Base-by-base conservation (phyloP, 805 yeast species). In the Candida verbasci region DNA sequence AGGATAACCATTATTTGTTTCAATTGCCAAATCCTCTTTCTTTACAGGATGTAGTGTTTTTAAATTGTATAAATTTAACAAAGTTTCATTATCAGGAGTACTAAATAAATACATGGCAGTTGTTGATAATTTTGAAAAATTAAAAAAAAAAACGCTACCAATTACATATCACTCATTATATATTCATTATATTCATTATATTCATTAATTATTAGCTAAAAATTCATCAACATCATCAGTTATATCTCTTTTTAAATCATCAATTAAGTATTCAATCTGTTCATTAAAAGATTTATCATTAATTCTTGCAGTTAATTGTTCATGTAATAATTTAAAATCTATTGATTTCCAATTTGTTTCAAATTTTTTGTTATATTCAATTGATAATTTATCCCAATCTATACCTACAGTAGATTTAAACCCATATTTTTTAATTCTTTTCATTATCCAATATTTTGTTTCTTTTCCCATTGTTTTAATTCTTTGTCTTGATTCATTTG, bases 271-370 rank as follows among this genome's bases (percentile, higher is more conserved):
- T 9, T 43, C 44, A 11, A 55, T 20, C 12, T 50, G 40, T 5
- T 39, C 42, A 11, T 37, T 40, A 21, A 55, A 47, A 1, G 39
- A 14, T 16, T 45, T 29, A 38, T 76, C 82, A 36, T 75, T 68
- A 9, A 80, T 59, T 4, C 70, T 60, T 6, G 68, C 46, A 47
- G 74, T 72, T 75, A 82, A 68, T 42, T 71, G 73, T 38, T 78
- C 85, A 50, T 78, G 83, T 29, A 79, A 78, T 11, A 70, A 65
- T 42, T 70, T 69, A 42, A 83, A 69, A 56, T 85, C 93, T 1
- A 69, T 50, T 1, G 81, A 80, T 2, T 70, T 63, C 86, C 86
- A 82, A 6, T 37, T 34, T 15, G 18, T n/a, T 14, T 30, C 9
- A 24, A 32, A 24, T 14, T 25, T 58, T 60, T 10, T 48, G 10